Conservation (phyloP, 257 asterid species). For the Dorcoceras hygrometricum region DNA sequence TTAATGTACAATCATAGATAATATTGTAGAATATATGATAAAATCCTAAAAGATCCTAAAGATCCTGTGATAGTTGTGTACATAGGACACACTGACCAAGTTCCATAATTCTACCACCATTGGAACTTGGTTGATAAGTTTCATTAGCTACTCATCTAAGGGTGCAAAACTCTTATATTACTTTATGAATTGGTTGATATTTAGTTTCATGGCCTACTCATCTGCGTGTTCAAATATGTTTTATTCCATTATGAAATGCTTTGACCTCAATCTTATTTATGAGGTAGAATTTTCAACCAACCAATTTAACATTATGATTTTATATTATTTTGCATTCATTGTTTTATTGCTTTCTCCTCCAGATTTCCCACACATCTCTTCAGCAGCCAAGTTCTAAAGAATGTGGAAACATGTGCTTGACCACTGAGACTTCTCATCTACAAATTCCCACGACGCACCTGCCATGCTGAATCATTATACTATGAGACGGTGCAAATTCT, state of each 20-base stretch:
- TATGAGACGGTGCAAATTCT: constrained; percentile 31
- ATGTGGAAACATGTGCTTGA: constrained; percentile 50
- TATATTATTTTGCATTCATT: not conserved
- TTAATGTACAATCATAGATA: too few species aligned
- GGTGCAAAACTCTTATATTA: not conserved
- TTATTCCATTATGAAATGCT: not conserved
- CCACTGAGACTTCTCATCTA: constrained; percentile 18
- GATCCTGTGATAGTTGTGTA: too few species aligned
- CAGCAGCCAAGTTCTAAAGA: constrained; percentile 31
- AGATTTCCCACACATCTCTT: constrained; percentile 25
- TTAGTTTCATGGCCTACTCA: too few species aligned
- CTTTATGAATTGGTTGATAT: too few species aligned
- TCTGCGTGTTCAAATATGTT: too few species aligned
- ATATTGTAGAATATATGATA: too few species aligned
- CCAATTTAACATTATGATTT: constrained; percentile 7
- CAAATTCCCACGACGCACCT: not conserved
- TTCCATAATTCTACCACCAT: not conserved
- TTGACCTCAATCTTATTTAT: not conserved
- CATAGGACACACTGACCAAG: not conserved
- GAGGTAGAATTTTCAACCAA: not conserved
- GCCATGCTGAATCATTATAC: constrained; percentile 25
- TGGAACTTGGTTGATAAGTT: not conserved
- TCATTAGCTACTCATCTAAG: not conserved
- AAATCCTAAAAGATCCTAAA: too few species aligned
- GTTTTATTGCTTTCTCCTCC: constrained; percentile 25